Percentiles rank a stretch among this genome's conserved stretches.
Conservation (phyloP, 257 asterid species). For the Ilex aquifolium region DNA sequence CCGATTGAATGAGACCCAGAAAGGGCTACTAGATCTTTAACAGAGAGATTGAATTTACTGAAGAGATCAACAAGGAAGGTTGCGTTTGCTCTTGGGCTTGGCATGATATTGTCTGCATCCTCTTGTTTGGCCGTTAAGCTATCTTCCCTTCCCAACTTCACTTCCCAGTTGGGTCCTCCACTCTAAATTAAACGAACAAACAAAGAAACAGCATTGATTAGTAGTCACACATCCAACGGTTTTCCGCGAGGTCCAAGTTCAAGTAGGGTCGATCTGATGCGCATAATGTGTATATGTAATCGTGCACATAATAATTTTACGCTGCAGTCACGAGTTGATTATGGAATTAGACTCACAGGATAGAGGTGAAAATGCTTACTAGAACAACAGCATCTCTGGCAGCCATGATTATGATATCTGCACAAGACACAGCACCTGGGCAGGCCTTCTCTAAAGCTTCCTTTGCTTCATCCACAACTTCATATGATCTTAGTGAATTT, state of each 20-base stretch:
- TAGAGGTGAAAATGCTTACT: conserved; percentile 25
- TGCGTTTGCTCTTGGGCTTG: conserved; percentile 92
- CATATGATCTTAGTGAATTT: conserved; percentile 68
- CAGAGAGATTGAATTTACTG: conserved; percentile 55
- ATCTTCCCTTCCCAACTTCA: conserved; percentile 72
- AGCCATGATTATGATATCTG: conserved; percentile 85
- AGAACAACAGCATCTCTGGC: conserved; percentile 90
- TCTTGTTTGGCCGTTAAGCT: conserved; percentile 85
- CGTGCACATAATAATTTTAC: too few relatives aligned
- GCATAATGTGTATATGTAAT: too few relatives aligned
- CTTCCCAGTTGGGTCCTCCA: conserved; percentile 93
- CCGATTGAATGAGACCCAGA: conserved; percentile 96
- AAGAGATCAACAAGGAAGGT: conserved; percentile 55
- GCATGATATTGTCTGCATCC: conserved; percentile 75
- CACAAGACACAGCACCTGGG: conserved; percentile 83
- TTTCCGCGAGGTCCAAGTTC: too few relatives aligned
- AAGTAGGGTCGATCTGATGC: too few relatives aligned
- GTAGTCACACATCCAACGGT: too few relatives aligned
- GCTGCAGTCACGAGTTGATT: too few relatives aligned
- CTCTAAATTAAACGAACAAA: conserved; percentile 32
- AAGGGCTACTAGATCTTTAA: conserved; percentile 75
- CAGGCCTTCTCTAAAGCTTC: conserved; percentile 61
- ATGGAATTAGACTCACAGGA: too few relatives aligned
- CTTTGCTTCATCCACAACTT: conserved; percentile 71
- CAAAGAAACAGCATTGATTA: not conserved